These are phyloP conservation scores for Fomitopsis pulvina DNA, from an alignment of 768 basidiomycete genomes.

Conservation along the genomic window DNA sequence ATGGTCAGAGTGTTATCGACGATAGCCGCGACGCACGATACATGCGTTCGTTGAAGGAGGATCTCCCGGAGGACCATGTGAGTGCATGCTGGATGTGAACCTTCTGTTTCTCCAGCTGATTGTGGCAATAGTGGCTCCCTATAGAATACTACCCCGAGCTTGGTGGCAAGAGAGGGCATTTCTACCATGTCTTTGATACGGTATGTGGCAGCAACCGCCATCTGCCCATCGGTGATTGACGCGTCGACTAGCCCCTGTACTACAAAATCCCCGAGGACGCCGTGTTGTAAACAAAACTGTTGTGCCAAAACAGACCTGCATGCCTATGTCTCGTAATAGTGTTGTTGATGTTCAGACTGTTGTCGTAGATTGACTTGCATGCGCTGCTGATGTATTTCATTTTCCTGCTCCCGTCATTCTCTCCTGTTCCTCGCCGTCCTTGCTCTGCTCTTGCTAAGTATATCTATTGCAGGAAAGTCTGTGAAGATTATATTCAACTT, in stretches of 20 bases:
- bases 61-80: conserved; percentile 59
- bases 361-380: conserved; percentile 12
- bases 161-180: conserved; percentile 64
- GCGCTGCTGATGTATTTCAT: neutral
- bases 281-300: conserved; percentile 18
- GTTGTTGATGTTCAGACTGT: neutral
- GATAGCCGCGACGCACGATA: conserved; percentile 60
- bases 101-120: neutral
- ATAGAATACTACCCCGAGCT: conserved; percentile 57
- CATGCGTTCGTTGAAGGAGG: conserved; percentile 58
- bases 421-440: too few relatives aligned
- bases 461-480: too few relatives aligned
- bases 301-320: neutral
- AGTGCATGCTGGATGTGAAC: conserved; percentile 16
- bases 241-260: conserved; percentile 28
- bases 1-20: conserved; percentile 46
- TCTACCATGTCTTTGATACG: conserved; percentile 71
- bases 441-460: too few relatives aligned
- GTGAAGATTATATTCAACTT: too few relatives aligned
- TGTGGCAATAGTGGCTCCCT: conserved; percentile 60
- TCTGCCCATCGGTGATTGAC: conserved; percentile 1
- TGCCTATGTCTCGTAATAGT: conserved; percentile 5
- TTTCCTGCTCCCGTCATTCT: too few relatives aligned
- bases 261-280: conserved; percentile 33
- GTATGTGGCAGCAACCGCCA: conserved; percentile 30